Base-by-base conservation (phyloP, 176 grass and related monocot species). In the Poa annua region DNA sequence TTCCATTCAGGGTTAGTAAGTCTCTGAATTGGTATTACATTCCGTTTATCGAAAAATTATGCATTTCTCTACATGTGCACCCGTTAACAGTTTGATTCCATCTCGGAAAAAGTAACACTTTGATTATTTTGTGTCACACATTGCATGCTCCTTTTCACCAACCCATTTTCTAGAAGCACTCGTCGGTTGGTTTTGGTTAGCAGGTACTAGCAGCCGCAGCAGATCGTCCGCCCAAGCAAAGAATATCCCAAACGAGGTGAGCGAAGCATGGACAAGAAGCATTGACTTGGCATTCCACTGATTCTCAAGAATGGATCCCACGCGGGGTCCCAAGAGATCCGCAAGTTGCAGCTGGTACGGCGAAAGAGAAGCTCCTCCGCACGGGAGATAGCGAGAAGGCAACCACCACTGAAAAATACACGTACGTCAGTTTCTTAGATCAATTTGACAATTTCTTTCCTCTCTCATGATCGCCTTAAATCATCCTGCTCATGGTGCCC, bases 311-410 rank as follows among this genome's bases (percentile, higher is more conserved):
- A 17, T 49, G 70, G 70, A 50, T 74, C 70, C 70, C 70, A 26
- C 14, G 6, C 12, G 7, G 38, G 48, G 48, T 17, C 15, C 84
- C 87, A 33, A 17, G 48, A 34, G 74, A 79, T 83, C 79, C 38
- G 25, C 74, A 35, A 52, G 62, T 48, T 48, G 45, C 78, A 22
- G 88, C 49, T 54, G 17, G 66, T 63, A 76, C 50, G 68, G 26
- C 65, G n/a, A 74, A 80, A 50, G 22, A 38, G 56, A 75, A 50
- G 33, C 78, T 69, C 57, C 62, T 85, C 32, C 70, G 15, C 66
- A 76, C 83, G 53, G 51, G 72, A 35, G 88, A 89, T 49, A 89
- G 79, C n/a, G 79, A 89, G 74, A 55, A 78, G 65, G 88, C 83
- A 86, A 89, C 88, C 66, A 71, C 83, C 74, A 54, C 72, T 39